Evolutionary conservation across 768 basidiomycete genomes (phyloP).

Genomic region (Sporobolomyces roseus): DNA sequence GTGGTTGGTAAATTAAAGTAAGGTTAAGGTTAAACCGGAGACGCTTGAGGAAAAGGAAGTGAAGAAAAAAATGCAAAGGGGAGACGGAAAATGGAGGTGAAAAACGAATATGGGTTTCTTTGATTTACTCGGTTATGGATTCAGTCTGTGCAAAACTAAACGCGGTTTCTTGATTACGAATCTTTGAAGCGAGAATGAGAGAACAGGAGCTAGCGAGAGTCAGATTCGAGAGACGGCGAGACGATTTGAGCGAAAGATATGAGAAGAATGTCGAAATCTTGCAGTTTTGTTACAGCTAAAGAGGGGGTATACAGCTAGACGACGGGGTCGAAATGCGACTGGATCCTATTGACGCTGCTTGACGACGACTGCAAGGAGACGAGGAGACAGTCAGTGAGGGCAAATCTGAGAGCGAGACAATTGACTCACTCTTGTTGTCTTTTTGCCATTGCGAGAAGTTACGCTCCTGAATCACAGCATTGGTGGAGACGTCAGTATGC

Average conservation of each 20-base stretch:
- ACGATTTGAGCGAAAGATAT: not conserved
- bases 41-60: too few species aligned
- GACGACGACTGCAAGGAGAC: not conserved
- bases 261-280: not conserved
- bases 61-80: too few species aligned
- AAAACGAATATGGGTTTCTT: too few species aligned
- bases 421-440: constrained; percentile 34
- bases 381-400: not conserved
- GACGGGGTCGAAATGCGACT: not conserved
- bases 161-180: too few species aligned
- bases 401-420: not conserved
- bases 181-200: too few species aligned
- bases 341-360: not conserved
- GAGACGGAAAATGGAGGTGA: too few species aligned
- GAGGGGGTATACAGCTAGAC: not conserved
- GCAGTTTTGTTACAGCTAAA: not conserved
- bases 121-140: too few species aligned
- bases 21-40: too few species aligned
- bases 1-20: too few species aligned
- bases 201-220: too few species aligned
- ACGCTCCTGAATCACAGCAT: constrained; percentile 11
- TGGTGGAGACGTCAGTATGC: not conserved
- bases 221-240: too few species aligned
- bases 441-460: constrained; percentile 33
- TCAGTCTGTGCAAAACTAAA: too few species aligned